Conservation (phyloP, 306 rosid species). For the Cicer bijugum region DNA sequence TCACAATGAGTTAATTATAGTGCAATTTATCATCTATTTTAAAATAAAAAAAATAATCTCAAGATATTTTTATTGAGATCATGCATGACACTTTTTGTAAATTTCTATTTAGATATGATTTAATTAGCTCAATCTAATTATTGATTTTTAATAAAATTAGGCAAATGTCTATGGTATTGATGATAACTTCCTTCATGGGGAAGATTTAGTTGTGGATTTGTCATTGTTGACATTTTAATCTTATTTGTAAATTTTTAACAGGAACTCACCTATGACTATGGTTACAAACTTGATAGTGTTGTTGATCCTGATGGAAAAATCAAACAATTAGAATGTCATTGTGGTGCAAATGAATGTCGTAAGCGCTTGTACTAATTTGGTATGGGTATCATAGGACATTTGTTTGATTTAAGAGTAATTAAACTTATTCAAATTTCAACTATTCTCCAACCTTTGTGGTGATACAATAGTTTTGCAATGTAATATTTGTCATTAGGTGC, state of each 20-base stretch:
- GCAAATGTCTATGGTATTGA: not conserved
- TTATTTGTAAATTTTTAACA: not conserved
- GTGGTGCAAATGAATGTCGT: slow-evolving; percentile 3
- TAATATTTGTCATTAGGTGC: no score
- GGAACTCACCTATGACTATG: slow-evolving; percentile 16
- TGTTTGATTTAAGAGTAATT: not conserved
- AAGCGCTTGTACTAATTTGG: slow-evolving; percentile 6
- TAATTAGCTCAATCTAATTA: not conserved
- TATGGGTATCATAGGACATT: not conserved
- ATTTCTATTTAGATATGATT: not conserved
- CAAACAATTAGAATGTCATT: not conserved
- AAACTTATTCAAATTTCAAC: not conserved
- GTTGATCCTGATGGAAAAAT: slow-evolving; percentile 10
- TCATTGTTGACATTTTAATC: no score
- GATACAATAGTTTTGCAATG: no score
- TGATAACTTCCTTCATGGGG: not conserved
- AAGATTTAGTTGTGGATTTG: not conserved
- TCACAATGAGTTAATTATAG: no score
- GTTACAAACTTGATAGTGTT: not conserved
- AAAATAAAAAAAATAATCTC: no score
- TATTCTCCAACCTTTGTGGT: not conserved
- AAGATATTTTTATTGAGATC: no score
- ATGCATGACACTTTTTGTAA: no score
- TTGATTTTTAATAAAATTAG: not conserved
- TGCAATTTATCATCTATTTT: no score